Evolutionary conservation across 108 stramenopile genomes (phyloP).

Genomic region (Skeletonema costatum): DNA sequence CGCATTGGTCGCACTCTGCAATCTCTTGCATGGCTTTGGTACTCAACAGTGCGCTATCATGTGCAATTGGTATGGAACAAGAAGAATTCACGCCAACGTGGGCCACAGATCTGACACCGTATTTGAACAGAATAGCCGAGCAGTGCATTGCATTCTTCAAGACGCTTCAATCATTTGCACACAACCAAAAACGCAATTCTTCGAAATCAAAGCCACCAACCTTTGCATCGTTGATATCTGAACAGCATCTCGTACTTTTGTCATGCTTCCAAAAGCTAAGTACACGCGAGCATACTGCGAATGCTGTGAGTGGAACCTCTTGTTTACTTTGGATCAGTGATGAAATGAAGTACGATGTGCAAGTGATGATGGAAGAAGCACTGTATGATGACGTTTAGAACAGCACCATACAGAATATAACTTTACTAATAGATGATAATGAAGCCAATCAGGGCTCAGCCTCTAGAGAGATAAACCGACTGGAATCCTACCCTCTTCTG

Average conservation of each 20-base stretch:
- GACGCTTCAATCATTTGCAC: conserved; percentile 22
- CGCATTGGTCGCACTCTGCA: conserved; percentile 43
- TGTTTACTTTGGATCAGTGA: conserved; percentile 19
- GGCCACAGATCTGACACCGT: background rate
- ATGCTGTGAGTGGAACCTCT: conserved; percentile 6
- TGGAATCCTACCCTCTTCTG: too few species aligned
- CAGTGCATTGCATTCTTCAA: conserved; percentile 41
- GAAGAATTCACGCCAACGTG: background rate
- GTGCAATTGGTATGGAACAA: conserved; percentile 3
- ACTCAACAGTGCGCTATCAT: conserved; percentile 13
- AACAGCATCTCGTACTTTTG: conserved; percentile 25
- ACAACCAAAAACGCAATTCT: conserved; percentile 8
- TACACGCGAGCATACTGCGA: background rate
- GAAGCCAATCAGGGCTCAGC: too few species aligned
- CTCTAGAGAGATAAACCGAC: too few species aligned
- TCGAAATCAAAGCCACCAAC: conserved; percentile 10
- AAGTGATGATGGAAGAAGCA: conserved; percentile 27
- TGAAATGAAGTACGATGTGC: conserved; percentile 27
- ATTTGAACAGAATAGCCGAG: conserved; percentile 20
- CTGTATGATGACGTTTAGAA: conserved; percentile 6
- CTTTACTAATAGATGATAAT: too few species aligned
- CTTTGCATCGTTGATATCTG: conserved; percentile 18
- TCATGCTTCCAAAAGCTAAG: conserved; percentile 31
- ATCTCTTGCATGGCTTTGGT: conserved; percentile 32
- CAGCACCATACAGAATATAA: background rate